Conservation (phyloP, 768 basidiomycete genomes). For the Boletus subcaerulescens region DNA sequence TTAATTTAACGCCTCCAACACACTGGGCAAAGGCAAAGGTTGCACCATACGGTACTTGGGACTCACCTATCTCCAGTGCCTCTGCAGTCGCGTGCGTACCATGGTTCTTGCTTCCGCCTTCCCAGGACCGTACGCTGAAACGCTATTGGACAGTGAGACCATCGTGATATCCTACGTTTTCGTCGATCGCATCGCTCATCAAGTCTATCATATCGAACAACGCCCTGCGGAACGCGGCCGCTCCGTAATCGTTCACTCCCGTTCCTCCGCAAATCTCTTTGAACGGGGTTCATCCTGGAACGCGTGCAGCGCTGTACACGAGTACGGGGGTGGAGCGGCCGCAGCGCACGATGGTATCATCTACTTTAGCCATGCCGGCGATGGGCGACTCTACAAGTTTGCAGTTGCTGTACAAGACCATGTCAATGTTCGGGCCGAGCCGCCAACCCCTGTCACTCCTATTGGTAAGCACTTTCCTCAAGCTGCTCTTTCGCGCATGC, state of each 20-base stretch:
- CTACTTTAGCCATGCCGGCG: neutral
- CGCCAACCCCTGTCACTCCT: neutral
- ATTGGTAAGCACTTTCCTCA: neutral
- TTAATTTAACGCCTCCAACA: neutral
- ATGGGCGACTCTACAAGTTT: neutral
- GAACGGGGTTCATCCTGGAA: neutral
- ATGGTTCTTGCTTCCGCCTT: neutral
- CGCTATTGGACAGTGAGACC: neutral
- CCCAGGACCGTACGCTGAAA: neutral
- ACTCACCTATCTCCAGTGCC: neutral
- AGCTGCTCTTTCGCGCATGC: neutral
- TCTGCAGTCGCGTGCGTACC: neutral
- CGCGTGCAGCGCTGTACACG: slow-evolving; percentile 1
- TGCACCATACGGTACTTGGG: neutral
- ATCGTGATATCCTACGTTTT: neutral
- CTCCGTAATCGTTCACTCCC: neutral
- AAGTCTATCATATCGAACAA: neutral
- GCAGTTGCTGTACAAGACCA: neutral
- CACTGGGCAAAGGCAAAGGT: neutral
- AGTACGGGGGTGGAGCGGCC: neutral
- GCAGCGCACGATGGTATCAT: neutral
- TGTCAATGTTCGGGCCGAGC: neutral
- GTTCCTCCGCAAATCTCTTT: neutral
- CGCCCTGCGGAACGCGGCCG: slow-evolving; percentile 1
- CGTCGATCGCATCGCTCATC: neutral